Conservation (phyloP, 2,329 filamentous ascomycete species). For the Daldinia eschscholtzii region DNA sequence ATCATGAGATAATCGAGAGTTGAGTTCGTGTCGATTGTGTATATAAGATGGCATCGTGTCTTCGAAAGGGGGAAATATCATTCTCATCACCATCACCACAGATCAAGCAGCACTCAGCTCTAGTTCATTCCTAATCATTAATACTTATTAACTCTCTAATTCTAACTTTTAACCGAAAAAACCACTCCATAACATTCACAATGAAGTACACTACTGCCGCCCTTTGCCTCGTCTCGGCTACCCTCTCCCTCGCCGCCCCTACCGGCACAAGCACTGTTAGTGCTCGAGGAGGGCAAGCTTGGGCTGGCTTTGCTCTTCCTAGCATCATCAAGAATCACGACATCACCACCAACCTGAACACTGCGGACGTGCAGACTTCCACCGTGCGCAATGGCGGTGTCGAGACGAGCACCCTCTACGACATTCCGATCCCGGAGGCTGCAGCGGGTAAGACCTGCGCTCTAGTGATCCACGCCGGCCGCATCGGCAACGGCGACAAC, state of each 20-base stretch:
- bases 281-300: slow-evolving; percentile 19
- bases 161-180: not conserved
- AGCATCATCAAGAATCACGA: slow-evolving; percentile 46
- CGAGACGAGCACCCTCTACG: slow-evolving; percentile 48
- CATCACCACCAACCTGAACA: slow-evolving; percentile 44
- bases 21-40: not conserved
- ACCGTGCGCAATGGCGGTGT: slow-evolving; percentile 39
- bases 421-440: slow-evolving; percentile 46
- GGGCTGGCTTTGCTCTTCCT: slow-evolving; percentile 44
- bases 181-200: slow-evolving; percentile 25
- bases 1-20: not conserved
- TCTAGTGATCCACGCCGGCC: slow-evolving; percentile 43
- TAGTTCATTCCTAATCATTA: not conserved
- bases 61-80: slow-evolving; percentile 9
- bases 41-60: slow-evolving; percentile 24
- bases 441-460: slow-evolving; percentile 46
- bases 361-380: slow-evolving; percentile 1
- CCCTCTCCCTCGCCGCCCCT: slow-evolving; percentile 46
- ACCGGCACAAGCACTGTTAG: slow-evolving; percentile 26
- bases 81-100: slow-evolving; percentile 8
- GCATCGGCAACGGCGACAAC: slow-evolving; percentile 27
- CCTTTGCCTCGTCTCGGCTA: slow-evolving; percentile 45
- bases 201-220: slow-evolving; percentile 46
- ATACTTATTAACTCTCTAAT: not conserved
- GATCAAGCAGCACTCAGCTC: not conserved